Base-by-base conservation (phyloP, 768 basidiomycete genomes). In the Suillus placidus region DNA sequence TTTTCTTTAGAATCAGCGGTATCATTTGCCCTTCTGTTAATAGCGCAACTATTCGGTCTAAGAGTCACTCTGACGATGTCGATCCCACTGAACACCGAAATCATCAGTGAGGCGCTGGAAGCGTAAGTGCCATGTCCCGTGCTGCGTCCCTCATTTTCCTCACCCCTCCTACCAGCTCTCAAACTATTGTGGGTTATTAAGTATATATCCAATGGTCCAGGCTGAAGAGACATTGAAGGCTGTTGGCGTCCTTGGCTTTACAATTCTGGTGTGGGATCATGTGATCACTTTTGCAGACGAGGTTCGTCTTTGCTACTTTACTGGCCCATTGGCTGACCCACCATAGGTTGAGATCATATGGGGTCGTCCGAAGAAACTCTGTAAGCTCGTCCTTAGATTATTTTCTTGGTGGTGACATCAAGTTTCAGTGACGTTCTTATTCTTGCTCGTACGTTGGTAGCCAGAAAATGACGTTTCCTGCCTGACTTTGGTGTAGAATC, bases 231-330 rank as follows among this genome's bases (percentile, higher is more conserved):
- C 16, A 37, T 57, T 56, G 42, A 65, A 88, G 86, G 83, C 79
- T 62, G 78, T 88, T 40, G 87, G 84, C 14, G 74, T 88, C 42
- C 80, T 80, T 13, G 82, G 84, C 67, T 85, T 84, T 69, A 81
- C 81, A 1, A 70, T 84, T 16, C 76, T 88, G 14, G 65, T 88
- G 16, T 88, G 84, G 78, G 82, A 82, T 65, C 82, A 82, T 55
- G 20, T 78, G 43, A 49, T 83, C 62, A 79, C 81, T 6, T 74
- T 83, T 35, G 68, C 61, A 2, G 79, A 82, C 26, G 79, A 81
- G 69, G 78, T 81, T 60, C 6, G 75, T 70, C 14, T 30, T 42
- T 26, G 16, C 6, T 10, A 30, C 61, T 10, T 6, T 43, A 14
- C 40, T 14, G 62, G 37, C 23, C 34, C 49, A 13, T 55, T 10